Base-by-base conservation (phyloP, 2,329 filamentous ascomycete species). In the Sporothrix euskadiensis region DNA sequence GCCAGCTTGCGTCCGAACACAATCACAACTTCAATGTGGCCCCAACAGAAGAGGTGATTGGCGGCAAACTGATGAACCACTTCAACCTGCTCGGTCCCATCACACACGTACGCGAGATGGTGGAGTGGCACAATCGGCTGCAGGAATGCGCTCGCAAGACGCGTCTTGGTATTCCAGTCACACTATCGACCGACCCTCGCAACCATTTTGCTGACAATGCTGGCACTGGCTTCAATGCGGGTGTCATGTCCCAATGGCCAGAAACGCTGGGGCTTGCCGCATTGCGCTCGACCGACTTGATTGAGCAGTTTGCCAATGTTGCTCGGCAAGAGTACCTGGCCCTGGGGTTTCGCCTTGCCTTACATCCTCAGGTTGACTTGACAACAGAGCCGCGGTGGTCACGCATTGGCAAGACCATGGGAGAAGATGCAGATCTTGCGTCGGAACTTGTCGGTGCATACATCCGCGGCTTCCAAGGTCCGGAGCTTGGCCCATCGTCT, bases 241-340 rank as follows among this genome's bases (percentile, higher is more conserved):
- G 81, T 0, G 79, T 78, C 0, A 84, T 88, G 74, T 85, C 84
- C 0, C 82, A 85, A 71, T 88, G 86, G 85, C 86, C 86, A 0
- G 85, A 87, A 73, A 83, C 82, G 0, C 76, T 87, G 8, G 86
- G 86, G 0, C 78, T 88, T 9, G 86, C 56, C 10, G 56, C 56
- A 14, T 32, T 57, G 26, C 26, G 56, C 14, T 57, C 56, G 8
- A 16, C 56, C 26, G 56, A 30, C 9, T 22, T 57, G 5, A 32
- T 57, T 16, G 56, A 57, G 56, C 10, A 32, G 26, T 57, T 57
- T 57, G 26, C 56, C 56, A 26, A 57, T 32, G 26, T 57, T 32
- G 56, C 56, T 0, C 26, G 56, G 26, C 56, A 57, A 30, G 56
- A 57, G 14, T 57, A 57, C 56, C 56, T 57, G 56, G 56, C 56